These are phyloP conservation scores for Ustanciosporium gigantosporum DNA, from an alignment of 1,284 basidiomycete species.

Conservation along the genomic window DNA sequence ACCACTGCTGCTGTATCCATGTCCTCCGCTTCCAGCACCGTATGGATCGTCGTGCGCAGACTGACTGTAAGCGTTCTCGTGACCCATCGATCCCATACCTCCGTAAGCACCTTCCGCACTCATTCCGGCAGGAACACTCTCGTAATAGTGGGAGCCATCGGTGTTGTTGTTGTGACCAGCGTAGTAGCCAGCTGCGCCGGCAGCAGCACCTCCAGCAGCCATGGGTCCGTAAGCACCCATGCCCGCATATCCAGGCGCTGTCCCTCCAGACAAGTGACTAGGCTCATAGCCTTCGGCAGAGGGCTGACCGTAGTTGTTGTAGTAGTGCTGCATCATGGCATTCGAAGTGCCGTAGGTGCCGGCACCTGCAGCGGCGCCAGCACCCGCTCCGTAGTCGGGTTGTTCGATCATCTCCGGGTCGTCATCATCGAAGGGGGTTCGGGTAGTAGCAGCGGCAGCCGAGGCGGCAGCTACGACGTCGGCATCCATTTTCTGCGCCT, in stretches of 20 bases:
- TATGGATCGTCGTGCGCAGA: constrained; percentile 21
- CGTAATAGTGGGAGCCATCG: constrained; percentile 42
- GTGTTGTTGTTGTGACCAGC: constrained; percentile 17
- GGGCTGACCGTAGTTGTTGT: constrained; percentile 29
- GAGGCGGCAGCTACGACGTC: constrained; percentile 59
- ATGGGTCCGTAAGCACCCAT: constrained; percentile 55
- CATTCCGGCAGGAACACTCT: constrained; percentile 18
- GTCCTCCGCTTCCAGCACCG: constrained; percentile 14
- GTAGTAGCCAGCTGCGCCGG: constrained; percentile 42
- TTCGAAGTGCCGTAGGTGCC: constrained; percentile 29
- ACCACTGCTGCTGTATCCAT: constrained; percentile 20
- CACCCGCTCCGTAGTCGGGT: constrained; percentile 41
- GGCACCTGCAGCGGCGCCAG: constrained; percentile 22
- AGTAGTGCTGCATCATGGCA: constrained; percentile 45
- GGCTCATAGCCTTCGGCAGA: constrained; percentile 46
- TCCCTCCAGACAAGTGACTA: constrained; percentile 46
- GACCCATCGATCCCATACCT: constrained; percentile 24
- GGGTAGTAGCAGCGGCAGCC: constrained; percentile 55
- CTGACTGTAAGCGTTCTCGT: constrained; percentile 28
- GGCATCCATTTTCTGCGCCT: constrained; percentile 58
- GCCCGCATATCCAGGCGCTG: constrained; percentile 48
- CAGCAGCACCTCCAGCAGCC: constrained; percentile 43
- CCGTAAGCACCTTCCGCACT: constrained; percentile 14
- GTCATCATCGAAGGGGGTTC: constrained; percentile 60
- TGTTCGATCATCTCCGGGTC: constrained; percentile 59